A percentile compares a stretch with the other conserved stretches of the same genome.
Conservation (phyloP, 1,284 basidiomycete species). For the Mycena sp. region DNA sequence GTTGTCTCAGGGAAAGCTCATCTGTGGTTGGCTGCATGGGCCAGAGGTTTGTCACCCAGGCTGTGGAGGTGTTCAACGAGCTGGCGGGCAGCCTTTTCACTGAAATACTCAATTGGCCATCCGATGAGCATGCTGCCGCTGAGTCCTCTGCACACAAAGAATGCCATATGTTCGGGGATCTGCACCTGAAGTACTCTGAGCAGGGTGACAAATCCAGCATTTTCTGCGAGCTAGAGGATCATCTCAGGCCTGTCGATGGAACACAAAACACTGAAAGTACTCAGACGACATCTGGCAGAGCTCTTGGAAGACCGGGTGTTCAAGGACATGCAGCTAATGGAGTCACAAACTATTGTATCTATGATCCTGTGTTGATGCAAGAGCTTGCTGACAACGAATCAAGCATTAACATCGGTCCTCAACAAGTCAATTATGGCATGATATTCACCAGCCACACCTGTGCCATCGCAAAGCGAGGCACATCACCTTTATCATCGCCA, state of each 20-base stretch:
- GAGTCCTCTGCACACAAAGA: background rate
- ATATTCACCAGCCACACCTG: background rate
- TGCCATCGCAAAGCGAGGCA: background rate
- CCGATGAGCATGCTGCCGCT: background rate
- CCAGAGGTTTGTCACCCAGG: background rate
- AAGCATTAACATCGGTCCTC: background rate
- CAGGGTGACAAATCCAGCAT: background rate
- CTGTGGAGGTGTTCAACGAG: background rate
- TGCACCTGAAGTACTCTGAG: background rate
- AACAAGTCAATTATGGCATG: background rate
- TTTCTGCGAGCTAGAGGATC: background rate
- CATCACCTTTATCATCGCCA: background rate
- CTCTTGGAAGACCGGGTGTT: background rate
- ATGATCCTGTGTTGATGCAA: background rate
- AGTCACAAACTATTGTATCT: background rate
- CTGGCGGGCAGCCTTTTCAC: background rate
- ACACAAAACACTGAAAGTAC: background rate
- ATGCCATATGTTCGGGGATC: background rate
- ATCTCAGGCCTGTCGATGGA: background rate
- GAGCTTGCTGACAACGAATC: background rate
- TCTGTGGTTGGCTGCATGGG: background rate
- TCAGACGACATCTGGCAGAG: background rate
- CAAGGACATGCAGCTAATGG: background rate
- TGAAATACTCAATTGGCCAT: background rate
- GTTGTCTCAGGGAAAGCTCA: background rate